phyloP scores from a whole-genome alignment of 768 basidiomycete genomes.

The Rhizopogon rudus region DNA sequence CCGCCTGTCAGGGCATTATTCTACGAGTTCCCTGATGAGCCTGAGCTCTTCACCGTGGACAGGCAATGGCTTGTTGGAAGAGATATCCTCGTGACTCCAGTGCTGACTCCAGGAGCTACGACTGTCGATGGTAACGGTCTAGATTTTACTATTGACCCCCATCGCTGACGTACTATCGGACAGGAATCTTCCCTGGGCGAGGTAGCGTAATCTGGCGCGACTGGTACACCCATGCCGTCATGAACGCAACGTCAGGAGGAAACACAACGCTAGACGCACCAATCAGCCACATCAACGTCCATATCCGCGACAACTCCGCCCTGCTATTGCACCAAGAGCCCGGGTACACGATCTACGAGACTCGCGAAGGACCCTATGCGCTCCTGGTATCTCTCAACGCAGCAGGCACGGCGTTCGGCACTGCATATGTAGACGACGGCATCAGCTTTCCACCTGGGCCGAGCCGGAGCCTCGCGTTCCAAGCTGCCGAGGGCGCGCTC shows the following conservation, averaged over 20 bases:
- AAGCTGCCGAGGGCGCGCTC: conserved; percentile 30
- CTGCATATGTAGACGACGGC: conserved; percentile 69
- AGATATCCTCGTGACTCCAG: conserved; percentile 72
- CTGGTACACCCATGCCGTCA: conserved; percentile 63
- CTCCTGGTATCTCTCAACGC: conserved; percentile 53
- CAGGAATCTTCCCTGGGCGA: conserved; percentile 22
- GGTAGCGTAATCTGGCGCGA: conserved; percentile 63
- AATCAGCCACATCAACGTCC: conserved; percentile 71
- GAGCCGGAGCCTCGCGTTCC: conserved; percentile 41
- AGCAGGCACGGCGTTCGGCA: conserved; percentile 48
- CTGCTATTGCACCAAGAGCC: conserved; percentile 59
- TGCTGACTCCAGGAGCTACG: conserved; percentile 61
- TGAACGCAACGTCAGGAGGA: conserved; percentile 36
- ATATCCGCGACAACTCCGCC: conserved; percentile 64
- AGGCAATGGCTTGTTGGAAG: conserved; percentile 71
- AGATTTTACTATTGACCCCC: too few relatives aligned
- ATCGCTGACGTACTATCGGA: too few relatives aligned
- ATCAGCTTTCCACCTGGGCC: conserved; percentile 52
- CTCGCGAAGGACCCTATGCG: conserved; percentile 54
- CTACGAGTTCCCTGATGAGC: conserved; percentile 72
- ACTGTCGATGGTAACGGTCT: conserved; percentile 49
- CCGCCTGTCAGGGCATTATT: conserved; percentile 73
- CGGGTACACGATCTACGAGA: conserved; percentile 65
- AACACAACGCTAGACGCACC: conserved; percentile 56
- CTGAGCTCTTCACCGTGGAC: conserved; percentile 56